Conservation (phyloP, 768 basidiomycete species). For the Sporobolomyces pararoseus region DNA sequence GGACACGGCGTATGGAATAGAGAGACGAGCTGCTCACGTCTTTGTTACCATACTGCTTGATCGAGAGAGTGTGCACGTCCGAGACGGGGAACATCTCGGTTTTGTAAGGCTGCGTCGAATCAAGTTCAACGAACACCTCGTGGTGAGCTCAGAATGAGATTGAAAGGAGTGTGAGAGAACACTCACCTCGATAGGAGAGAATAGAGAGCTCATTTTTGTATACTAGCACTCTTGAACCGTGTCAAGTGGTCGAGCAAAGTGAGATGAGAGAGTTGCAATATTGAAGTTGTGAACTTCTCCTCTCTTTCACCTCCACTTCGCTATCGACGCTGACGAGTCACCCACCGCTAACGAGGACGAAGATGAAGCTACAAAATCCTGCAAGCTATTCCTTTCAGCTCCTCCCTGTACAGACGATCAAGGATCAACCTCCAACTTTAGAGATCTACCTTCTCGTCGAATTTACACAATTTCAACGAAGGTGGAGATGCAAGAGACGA, state of each 20-base stretch:
- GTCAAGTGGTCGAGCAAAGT: neutral
- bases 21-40: neutral
- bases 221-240: neutral
- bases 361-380: too few relatives aligned
- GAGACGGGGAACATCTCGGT: slow-evolving; percentile 25
- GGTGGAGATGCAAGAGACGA: too few relatives aligned
- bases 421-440: too few relatives aligned
- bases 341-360: too few relatives aligned
- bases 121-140: neutral
- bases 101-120: slow-evolving; percentile 34
- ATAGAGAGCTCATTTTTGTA: neutral
- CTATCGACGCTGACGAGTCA: too few relatives aligned
- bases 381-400: too few relatives aligned
- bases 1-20: neutral
- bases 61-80: slow-evolving; percentile 30
- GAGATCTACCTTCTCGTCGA: too few relatives aligned
- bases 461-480: too few relatives aligned
- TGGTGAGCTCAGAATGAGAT: neutral
- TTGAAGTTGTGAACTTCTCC: neutral
- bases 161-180: too few relatives aligned
- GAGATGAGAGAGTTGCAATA: neutral
- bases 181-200: slow-evolving; percentile 22
- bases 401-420: too few relatives aligned
- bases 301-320: too few relatives aligned
- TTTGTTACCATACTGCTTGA: slow-evolving; percentile 43